Base-by-base conservation (phyloP, 2,329 filamentous ascomycete species). In the Didymella sp. region DNA sequence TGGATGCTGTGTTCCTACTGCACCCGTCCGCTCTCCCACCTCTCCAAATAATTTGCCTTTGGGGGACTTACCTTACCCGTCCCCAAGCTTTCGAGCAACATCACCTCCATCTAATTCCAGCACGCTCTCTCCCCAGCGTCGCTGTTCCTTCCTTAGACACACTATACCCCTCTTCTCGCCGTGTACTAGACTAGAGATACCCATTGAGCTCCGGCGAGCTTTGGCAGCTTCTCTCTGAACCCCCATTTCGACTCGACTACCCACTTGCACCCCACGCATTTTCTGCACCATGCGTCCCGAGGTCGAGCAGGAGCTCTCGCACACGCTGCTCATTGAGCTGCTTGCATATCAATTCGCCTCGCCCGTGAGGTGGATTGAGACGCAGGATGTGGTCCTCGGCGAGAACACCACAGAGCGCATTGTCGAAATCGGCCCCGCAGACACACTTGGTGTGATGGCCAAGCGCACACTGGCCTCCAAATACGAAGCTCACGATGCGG, bases 321-420 rank as follows among this genome's bases (percentile, higher is more conserved):
- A 99, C 81, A 98, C 94, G 68, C 87, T 99, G 80, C 90, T 99
- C 76, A 91, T 99, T 67, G 95, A 99, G 88, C 91, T 99, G 64
- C 88, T 99, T 69, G 95, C 95, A 83, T 99, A 98, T 81, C 95
- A 99, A 78, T 99, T 99, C 79, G 95, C 95, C 72, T 98, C 94
- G 51, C 95, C 95, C 47, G 95, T 99, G 71, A 89, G 95, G 88
- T 99, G 95, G 95, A 99, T 99, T 79, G 95, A 99, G 82, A 99
- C 95, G 52, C 95, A 99, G 81, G 95, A 99, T 94, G 95, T 99
- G 71, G 95, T 99, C 74, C 90, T 99, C 70, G 94, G 90, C 64
- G 92, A 98, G 79, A 95, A 96, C 82, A 90, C 88, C 49, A 96
- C 95, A 47, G 95, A 99, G 85, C 89, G 95, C 75, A 96, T 99